Evolutionary conservation across 306 rosid species (phyloP).

Genomic region (Castanospermum australe): DNA sequence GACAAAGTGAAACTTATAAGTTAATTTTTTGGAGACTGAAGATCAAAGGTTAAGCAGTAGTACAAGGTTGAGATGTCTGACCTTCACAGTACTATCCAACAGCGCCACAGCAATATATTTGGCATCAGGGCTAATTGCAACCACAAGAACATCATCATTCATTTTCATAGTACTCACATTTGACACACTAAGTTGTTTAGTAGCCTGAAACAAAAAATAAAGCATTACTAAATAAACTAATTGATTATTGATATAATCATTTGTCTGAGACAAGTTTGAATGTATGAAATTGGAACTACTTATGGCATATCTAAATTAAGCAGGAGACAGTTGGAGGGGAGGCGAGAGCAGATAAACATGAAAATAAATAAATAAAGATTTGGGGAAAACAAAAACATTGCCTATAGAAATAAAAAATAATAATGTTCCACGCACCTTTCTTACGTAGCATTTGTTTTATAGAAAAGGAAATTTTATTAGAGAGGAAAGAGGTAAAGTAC

Average conservation of each 20-base stretch:
- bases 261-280: neutral
- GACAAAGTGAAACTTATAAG: neutral
- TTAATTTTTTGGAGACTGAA: neutral
- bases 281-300: neutral
- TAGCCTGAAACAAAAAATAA: conserved; percentile 47
- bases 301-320: neutral
- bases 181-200: conserved; percentile 62
- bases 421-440: neutral
- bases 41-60: neutral
- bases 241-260: neutral
- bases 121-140: conserved; percentile 87
- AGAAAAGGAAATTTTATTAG: neutral
- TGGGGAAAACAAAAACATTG: neutral
- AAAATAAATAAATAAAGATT: neutral
- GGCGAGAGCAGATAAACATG: neutral
- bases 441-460: neutral
- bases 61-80: conserved; percentile 33
- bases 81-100: conserved; percentile 88
- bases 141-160: conserved; percentile 83
- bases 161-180: conserved; percentile 77
- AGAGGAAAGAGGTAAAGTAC: neutral
- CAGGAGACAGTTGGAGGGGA: neutral
- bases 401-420: neutral
- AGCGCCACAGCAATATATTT: conserved; percentile 86
- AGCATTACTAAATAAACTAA: conserved; percentile 21